Conservation (phyloP, 2,329 filamentous ascomycete genomes). For the Pseudogymnoascus pannorum region DNA sequence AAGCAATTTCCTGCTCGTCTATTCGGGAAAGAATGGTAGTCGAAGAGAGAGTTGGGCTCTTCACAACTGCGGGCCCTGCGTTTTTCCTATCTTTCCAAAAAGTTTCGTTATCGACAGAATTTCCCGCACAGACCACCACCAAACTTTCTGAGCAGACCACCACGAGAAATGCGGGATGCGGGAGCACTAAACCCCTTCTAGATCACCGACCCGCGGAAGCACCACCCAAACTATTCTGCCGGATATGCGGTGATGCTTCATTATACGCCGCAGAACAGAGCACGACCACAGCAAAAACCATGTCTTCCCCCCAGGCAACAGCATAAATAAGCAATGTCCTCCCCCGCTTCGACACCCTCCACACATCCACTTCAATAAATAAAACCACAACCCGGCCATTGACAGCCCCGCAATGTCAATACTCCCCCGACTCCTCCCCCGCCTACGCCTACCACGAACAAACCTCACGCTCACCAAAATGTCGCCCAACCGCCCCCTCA, state of each 20-base stretch:
- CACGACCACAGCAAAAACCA: slow-evolving; percentile 18
- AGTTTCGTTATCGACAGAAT: slow-evolving; percentile 15
- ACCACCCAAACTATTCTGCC: background rate
- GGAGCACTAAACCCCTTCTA: slow-evolving; percentile 17
- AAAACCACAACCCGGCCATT: background rate
- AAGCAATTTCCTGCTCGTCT: background rate
- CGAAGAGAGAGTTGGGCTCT: background rate
- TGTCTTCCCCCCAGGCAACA: background rate
- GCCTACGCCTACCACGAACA: background rate
- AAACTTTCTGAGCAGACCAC: background rate
- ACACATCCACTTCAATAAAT: background rate
- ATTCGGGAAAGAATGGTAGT: background rate
- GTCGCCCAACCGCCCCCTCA: slow-evolving; percentile 15
- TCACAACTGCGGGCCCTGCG: background rate
- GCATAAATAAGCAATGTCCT: background rate
- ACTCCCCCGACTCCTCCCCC: background rate
- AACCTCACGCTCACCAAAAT: background rate
- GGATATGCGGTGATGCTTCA: slow-evolving; percentile 17
- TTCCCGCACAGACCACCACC: slow-evolving; percentile 13
- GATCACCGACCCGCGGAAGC: too few relatives aligned
- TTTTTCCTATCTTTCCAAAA: slow-evolving; percentile 11
- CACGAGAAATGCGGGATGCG: slow-evolving; percentile 6
- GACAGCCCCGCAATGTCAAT: background rate
- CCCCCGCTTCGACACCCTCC: background rate
- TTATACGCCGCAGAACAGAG: slow-evolving; percentile 28